Percentiles rank a stretch among this genome's conserved stretches.
Conservation (phyloP, 495 filamentous ascomycete species). For the Aspergillus cristatus region DNA sequence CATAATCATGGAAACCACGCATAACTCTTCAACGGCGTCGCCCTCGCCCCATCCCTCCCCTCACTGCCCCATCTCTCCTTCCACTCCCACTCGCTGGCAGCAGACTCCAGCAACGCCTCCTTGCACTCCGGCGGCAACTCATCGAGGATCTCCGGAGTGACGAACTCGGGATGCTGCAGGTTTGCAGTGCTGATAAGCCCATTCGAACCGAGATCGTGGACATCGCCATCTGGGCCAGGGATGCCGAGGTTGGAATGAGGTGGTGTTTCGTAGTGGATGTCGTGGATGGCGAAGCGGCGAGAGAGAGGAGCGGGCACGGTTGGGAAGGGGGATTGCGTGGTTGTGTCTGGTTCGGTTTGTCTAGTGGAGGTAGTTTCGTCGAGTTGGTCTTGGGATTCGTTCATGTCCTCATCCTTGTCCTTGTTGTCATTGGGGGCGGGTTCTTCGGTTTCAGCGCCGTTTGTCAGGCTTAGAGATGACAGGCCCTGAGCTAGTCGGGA, state of each 20-base stretch:
- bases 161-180: constrained; percentile 33
- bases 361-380: constrained; percentile 2
- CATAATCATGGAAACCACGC: constrained; percentile 33
- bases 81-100: constrained; percentile 57
- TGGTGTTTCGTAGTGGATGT: constrained; percentile 58
- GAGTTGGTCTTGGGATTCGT: not conserved
- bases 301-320: constrained; percentile 54
- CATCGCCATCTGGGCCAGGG: constrained; percentile 56
- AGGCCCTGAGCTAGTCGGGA: constrained; percentile 24
- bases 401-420: constrained; percentile 1
- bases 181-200: constrained; percentile 48
- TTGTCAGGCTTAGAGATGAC: constrained; percentile 30
- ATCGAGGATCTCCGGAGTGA: constrained; percentile 57
- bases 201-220: constrained; percentile 50
- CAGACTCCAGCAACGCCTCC: constrained; percentile 54
- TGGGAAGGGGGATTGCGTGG: constrained; percentile 42
- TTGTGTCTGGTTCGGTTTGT: constrained; percentile 4
- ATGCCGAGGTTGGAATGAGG: constrained; percentile 47
- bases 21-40: constrained; percentile 43
- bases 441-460: constrained; percentile 13
- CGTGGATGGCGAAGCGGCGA: constrained; percentile 66
- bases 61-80: constrained; percentile 64
- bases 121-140: constrained; percentile 66
- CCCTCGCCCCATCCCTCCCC: constrained; percentile 36
- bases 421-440: constrained; percentile 6